A percentile compares a stretch with the other conserved stretches of the same genome.
Evolutionary conservation across 2,329 filamentous ascomycete genomes (phyloP).

Genomic region (Gnomoniopsis sp.): DNA sequence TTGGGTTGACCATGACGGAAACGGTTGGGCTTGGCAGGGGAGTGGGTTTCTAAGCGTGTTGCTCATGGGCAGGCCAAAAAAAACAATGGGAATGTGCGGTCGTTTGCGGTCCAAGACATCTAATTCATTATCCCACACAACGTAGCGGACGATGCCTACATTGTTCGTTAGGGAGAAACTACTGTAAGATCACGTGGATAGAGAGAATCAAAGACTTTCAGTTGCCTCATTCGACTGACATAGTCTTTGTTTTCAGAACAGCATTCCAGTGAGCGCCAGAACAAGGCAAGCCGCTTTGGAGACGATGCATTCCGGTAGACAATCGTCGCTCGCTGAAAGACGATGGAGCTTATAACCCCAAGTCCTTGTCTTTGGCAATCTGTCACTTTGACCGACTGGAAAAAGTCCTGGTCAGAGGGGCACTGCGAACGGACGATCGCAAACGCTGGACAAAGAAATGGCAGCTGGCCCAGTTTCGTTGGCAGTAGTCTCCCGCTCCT

Average conservation of each 20-base stretch:
- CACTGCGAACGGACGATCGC: slow-evolving; percentile 28
- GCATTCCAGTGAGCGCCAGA: slow-evolving; percentile 22
- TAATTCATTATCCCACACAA: slow-evolving; percentile 6
- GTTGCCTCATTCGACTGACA: slow-evolving; percentile 32
- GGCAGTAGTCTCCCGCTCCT: slow-evolving; percentile 39
- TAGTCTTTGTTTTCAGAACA: slow-evolving; percentile 32
- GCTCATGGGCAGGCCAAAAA: slow-evolving; percentile 11
- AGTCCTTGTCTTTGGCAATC: slow-evolving; percentile 9
- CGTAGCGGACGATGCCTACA: not conserved
- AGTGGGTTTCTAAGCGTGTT: slow-evolving; percentile 24
- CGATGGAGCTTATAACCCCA: slow-evolving; percentile 8
- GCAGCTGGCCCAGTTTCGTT: slow-evolving; percentile 21
- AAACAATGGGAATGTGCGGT: slow-evolving; percentile 7
- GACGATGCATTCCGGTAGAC: slow-evolving; percentile 23
- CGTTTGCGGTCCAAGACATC: slow-evolving; percentile 15
- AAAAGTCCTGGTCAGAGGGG: not conserved
- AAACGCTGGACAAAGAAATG: slow-evolving; percentile 30
- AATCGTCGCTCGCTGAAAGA: slow-evolving; percentile 22
- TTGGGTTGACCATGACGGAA: slow-evolving; percentile 18
- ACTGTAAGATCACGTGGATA: slow-evolving; percentile 22
- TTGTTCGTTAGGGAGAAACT: slow-evolving; percentile 7
- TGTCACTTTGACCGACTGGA: slow-evolving; percentile 1
- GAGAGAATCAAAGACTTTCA: slow-evolving; percentile 18
- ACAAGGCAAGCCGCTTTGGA: slow-evolving; percentile 7
- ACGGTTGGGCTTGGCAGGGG: slow-evolving; percentile 22